phyloP scores from a whole-genome alignment of 345 rosid genomes.

The Dimocarpus longan region DNA sequence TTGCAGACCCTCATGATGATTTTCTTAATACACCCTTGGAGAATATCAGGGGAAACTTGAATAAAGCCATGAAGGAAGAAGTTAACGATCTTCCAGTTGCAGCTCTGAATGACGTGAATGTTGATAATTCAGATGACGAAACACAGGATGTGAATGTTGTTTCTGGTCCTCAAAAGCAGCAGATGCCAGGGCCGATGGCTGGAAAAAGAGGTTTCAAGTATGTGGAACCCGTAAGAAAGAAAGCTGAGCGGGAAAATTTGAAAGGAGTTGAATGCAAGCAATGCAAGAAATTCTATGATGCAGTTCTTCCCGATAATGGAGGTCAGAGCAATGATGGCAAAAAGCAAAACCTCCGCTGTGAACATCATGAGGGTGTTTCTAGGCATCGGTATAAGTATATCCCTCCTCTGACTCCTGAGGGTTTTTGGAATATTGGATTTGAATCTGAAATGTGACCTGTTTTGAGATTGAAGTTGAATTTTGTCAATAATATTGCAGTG shows the following conservation, averaged over 20 bases:
- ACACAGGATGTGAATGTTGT: conserved; percentile 66
- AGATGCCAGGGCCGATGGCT: conserved; percentile 35
- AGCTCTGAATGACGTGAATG: conserved; percentile 29
- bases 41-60: conserved; percentile 52
- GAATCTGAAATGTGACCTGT: conserved; percentile 82
- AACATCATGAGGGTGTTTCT: conserved; percentile 93
- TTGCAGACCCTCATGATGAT: conserved; percentile 83
- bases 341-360: conserved; percentile 54
- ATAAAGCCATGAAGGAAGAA: conserved; percentile 40
- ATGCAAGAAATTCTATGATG: conserved; percentile 94
- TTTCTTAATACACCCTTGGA: conserved; percentile 85
- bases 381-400: conserved; percentile 80
- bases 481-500: not conserved
- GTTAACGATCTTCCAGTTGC: conserved; percentile 17
- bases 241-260: conserved; percentile 67
- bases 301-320: conserved; percentile 65
- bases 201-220: conserved; percentile 64
- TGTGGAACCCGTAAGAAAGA: conserved; percentile 79
- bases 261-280: conserved; percentile 87
- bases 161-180: conserved; percentile 39
- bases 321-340: conserved; percentile 32
- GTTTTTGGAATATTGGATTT: conserved; percentile 95
- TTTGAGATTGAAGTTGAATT: conserved; percentile 8
- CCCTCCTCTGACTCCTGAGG: conserved; percentile 94
- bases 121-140: conserved; percentile 62